These are phyloP conservation scores for Pyricularia sp. DNA, from an alignment of 2,329 filamentous ascomycete species.

Conservation along the genomic window DNA sequence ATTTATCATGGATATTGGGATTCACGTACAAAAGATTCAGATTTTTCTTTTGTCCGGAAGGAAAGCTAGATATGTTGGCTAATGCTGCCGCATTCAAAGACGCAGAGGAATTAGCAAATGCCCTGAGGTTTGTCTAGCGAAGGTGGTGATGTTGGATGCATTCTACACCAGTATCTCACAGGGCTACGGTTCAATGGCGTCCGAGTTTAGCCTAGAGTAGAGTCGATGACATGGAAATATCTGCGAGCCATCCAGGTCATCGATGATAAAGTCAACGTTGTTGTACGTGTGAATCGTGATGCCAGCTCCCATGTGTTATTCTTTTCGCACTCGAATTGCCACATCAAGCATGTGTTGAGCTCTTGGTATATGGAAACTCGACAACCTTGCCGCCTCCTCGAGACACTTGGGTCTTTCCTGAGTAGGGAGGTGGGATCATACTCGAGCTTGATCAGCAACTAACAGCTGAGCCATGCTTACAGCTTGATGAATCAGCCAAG, in stretches of 20 bases:
- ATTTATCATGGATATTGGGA: background rate
- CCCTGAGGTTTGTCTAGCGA: background rate
- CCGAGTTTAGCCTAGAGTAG: background rate
- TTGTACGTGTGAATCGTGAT: background rate
- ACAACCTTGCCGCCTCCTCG: background rate
- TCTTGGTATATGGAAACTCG: background rate
- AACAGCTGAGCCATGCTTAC: background rate
- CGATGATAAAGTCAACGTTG: background rate
- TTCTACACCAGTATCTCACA: background rate
- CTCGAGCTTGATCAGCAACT: background rate
- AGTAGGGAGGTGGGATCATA: background rate
- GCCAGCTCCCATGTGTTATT: background rate
- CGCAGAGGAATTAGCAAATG: background rate
- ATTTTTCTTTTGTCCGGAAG: too few species aligned
- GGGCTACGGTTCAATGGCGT: background rate
- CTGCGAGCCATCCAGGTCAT: background rate
- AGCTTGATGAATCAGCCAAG: background rate
- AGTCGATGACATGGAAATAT: background rate
- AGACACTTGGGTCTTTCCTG: background rate
- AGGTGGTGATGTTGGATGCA: background rate
- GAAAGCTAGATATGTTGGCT: too few species aligned
- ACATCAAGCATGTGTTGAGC: background rate
- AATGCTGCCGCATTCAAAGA: too few species aligned
- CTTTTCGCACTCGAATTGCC: background rate
- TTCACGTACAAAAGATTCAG: too few species aligned